Evolutionary conservation across 768 basidiomycete genomes (phyloP), one percentile per base, ranked within the genome.

Genomic region (Lactarius indigo): DNA sequence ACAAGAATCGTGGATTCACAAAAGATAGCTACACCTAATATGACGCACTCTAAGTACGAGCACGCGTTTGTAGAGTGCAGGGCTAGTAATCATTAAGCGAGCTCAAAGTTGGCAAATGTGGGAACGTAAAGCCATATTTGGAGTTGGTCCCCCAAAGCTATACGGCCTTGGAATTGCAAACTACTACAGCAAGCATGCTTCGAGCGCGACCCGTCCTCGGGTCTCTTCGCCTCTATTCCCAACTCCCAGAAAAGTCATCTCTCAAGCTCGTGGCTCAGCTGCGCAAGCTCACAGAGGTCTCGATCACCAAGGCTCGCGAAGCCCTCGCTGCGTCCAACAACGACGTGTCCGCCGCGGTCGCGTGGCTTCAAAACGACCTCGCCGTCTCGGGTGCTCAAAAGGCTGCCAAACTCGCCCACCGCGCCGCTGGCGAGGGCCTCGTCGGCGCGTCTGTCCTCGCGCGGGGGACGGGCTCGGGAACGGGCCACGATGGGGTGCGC

Each of bases 251-350:
- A 62, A 92, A 89, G 73, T 81, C 88, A 0, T 83, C 90, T 15
- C 75, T 93, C 37, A 86, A 88, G 63, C 87, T 96, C 63, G 88
- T 98, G 69, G 90, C 91, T 1, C 87, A 94, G 75, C 84, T 98
- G 50, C 87, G 96, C 69, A 92, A 91, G 76, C 81, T 83, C 72
- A 90, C 84, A 55, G 86, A 88, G 57, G 91, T 94, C 58, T 92
- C 95, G 9, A 87, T 98, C 70, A 81, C 84, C 55, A 94, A 94
- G 79, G 96, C 96, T 35, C 86, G 90, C 42, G 91, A 96, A 75
- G 96, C 96, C 2, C 89, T 98, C 61, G 75, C 77, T 60, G 86
- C 87, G 31, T 83, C 86, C 35, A 83, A 88, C 73, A 90, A 92
- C 79, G 85, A 94, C 75, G 73, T 97, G 61, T 75, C 86, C 18